Evolutionary conservation across 352 stramenopile species (phyloP).

Genomic region (Thraustotheca clavata): DNA sequence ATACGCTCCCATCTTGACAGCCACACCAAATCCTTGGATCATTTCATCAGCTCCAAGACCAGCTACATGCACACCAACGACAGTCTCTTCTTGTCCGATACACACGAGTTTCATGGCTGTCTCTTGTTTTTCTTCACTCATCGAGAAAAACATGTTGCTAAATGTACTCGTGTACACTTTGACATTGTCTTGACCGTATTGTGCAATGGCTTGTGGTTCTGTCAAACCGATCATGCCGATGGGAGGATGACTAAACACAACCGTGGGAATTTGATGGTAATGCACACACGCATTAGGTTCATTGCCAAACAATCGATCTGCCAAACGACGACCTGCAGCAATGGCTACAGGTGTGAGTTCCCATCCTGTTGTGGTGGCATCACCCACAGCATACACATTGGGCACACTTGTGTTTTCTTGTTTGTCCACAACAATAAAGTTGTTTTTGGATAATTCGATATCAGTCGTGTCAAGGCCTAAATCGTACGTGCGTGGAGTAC

Average conservation of each 20-base stretch:
- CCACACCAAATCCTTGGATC: slow-evolving; percentile 96
- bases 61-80: slow-evolving; percentile 95
- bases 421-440: slow-evolving; percentile 87
- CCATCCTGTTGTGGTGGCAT: slow-evolving; percentile 82
- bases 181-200: slow-evolving; percentile 91
- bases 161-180: slow-evolving; percentile 95
- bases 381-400: slow-evolving; percentile 87
- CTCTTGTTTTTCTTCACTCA: slow-evolving; percentile 83
- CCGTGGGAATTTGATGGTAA: slow-evolving; percentile 94
- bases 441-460: slow-evolving; percentile 56
- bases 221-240: slow-evolving; percentile 94
- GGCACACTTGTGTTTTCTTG: slow-evolving; percentile 86
- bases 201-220: slow-evolving; percentile 84
- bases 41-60: slow-evolving; percentile 94
- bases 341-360: slow-evolving; percentile 88
- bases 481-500: slow-evolving; percentile 75
- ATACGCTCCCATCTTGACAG: slow-evolving; percentile 96
- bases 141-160: slow-evolving; percentile 92
- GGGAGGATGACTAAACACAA: slow-evolving; percentile 95
- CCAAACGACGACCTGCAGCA: slow-evolving; percentile 78
- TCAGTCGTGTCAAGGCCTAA: slow-evolving; percentile 77
- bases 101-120: slow-evolving; percentile 92
- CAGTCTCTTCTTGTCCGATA: slow-evolving; percentile 71
- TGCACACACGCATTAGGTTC: slow-evolving; percentile 62
- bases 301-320: slow-evolving; percentile 86